A percentile compares a stretch with the other conserved stretches of the same genome.
Conservation (phyloP, 208 protist genomes). For the Acanthamoeba royreba region DNA sequence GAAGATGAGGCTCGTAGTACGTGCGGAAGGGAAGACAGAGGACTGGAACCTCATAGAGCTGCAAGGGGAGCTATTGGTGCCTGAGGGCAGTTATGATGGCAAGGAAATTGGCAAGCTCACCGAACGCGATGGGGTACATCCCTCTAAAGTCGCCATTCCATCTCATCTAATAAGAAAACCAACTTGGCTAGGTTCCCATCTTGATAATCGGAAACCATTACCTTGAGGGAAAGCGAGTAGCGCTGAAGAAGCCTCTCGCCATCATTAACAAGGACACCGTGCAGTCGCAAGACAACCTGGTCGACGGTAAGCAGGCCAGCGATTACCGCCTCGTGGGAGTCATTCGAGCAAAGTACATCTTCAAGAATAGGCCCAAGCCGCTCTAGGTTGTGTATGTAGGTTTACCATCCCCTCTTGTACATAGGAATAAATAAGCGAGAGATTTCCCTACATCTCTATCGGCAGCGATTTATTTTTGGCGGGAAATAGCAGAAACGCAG, state of each 20-base stretch:
- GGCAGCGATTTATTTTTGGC: too few species aligned
- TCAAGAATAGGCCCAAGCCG: constrained; percentile 15
- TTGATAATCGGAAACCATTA: constrained; percentile 39
- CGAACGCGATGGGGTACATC: neutral
- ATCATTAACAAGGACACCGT: constrained; percentile 1
- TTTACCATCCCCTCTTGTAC: neutral
- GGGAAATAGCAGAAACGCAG: too few species aligned
- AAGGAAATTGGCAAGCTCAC: constrained; percentile 19
- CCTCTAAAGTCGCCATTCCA: too few species aligned
- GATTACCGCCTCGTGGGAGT: neutral
- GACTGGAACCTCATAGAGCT: constrained; percentile 38
- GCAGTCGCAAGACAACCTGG: neutral
- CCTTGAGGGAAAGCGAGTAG: constrained; percentile 16
- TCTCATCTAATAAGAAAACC: too few species aligned
- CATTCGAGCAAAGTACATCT: neutral
- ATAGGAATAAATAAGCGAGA: neutral
- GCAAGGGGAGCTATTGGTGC: neutral
- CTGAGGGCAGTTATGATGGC: neutral
- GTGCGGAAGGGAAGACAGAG: neutral
- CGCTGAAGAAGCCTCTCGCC: constrained; percentile 3
- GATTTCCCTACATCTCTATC: neutral
- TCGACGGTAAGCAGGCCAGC: neutral
- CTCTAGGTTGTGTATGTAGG: neutral
- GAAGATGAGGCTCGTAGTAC: neutral
- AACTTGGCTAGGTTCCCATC: neutral